Evolutionary conservation across 2,329 filamentous ascomycete species (phyloP).

Genomic region (Ophiostoma ulmi): DNA sequence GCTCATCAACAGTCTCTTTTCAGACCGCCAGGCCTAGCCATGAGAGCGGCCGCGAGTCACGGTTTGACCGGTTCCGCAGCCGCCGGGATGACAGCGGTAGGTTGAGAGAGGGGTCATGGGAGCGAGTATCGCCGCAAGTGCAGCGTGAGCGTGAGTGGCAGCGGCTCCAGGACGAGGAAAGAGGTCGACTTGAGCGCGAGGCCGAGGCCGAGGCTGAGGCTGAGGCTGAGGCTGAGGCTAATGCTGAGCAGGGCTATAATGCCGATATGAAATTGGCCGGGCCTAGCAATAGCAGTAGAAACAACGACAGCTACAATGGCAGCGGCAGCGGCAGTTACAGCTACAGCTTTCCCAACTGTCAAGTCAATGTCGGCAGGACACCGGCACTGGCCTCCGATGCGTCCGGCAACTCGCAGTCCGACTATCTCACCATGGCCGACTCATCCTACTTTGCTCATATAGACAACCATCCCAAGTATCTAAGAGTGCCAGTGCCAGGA

Average conservation of each 20-base stretch:
- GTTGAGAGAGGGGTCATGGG: conserved; percentile 20
- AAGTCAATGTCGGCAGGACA: neutral
- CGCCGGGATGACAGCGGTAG: conserved; percentile 21
- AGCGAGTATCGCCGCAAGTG: conserved; percentile 23
- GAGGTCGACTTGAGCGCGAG: neutral
- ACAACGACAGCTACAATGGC: neutral
- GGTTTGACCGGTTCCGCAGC: neutral
- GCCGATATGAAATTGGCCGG: neutral
- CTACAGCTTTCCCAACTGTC: neutral
- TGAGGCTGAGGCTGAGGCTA: neutral
- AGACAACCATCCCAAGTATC: neutral
- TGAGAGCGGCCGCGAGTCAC: neutral
- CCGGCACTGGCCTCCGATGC: neutral
- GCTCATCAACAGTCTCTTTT: neutral
- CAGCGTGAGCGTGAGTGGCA: conserved; percentile 14
- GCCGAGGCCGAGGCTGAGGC: neutral
- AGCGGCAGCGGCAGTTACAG: no score
- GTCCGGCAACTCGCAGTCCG: neutral
- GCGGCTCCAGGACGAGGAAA: conserved; percentile 13
- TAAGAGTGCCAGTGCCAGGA: neutral
- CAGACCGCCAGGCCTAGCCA: neutral
- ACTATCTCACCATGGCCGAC: neutral
- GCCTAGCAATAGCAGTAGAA: neutral
- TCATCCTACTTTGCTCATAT: conserved; percentile 1
- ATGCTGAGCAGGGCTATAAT: neutral